phyloP scores from a whole-genome alignment of 1,139 yeast species.

The Geotrichum cucujoidarum region DNA sequence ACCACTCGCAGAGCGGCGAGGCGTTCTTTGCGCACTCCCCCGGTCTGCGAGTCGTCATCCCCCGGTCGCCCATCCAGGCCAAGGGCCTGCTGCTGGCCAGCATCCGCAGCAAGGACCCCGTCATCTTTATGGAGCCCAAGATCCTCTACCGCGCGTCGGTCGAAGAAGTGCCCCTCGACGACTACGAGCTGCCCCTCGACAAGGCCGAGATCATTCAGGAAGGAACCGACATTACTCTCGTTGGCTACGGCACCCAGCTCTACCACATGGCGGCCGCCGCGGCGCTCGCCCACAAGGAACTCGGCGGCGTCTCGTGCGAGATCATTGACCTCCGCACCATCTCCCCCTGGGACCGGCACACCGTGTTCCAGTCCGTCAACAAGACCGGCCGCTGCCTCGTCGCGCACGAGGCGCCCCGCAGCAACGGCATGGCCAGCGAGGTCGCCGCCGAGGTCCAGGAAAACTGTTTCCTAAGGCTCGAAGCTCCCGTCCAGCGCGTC shows the following conservation, averaged over 20 bases:
- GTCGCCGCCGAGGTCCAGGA: slow-evolving; percentile 37
- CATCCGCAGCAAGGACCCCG: slow-evolving; percentile 35
- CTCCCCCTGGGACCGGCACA: slow-evolving; percentile 38
- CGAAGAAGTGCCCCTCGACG: slow-evolving; percentile 36
- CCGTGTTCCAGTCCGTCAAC: slow-evolving; percentile 33
- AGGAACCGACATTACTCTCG: slow-evolving; percentile 35
- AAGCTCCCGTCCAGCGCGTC: slow-evolving; percentile 36
- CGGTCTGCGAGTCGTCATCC: slow-evolving; percentile 37
- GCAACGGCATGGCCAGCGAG: slow-evolving; percentile 36
- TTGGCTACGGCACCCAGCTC: slow-evolving; percentile 38
- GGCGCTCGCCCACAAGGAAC: slow-evolving; percentile 30
- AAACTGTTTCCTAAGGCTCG: slow-evolving; percentile 34
- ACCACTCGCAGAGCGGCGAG: slow-evolving; percentile 38
- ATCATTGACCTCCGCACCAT: slow-evolving; percentile 37
- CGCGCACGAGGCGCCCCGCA: slow-evolving; percentile 35
- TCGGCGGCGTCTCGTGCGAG: slow-evolving; percentile 33
- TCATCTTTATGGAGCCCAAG: slow-evolving; percentile 39
- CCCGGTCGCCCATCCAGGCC: slow-evolving; percentile 38
- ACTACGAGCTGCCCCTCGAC: slow-evolving; percentile 35
- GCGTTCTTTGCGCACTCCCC: slow-evolving; percentile 37
- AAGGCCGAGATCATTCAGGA: slow-evolving; percentile 34
- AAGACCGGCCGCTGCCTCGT: slow-evolving; percentile 37
- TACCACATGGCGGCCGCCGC: slow-evolving; percentile 35
- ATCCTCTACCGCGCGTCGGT: slow-evolving; percentile 35
- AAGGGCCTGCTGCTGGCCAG: slow-evolving; percentile 36